Percentiles rank a stretch among this genome's conserved stretches.
phyloP scores from a whole-genome alignment of 148 eudicot species.

The Agrostemma githago region DNA sequence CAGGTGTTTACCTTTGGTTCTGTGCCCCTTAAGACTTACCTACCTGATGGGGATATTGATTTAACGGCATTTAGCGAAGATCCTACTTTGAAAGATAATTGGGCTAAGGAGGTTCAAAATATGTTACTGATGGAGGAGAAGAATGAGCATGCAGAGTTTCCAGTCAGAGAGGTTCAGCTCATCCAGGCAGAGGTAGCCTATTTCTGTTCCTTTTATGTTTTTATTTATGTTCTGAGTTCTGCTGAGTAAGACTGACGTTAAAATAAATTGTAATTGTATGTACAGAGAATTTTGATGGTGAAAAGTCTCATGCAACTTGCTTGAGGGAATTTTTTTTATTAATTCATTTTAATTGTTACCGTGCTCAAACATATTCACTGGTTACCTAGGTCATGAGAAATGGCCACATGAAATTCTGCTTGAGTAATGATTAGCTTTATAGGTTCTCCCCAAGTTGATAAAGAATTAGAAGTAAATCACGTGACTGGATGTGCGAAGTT shows the following conservation, averaged over 20 bases:
- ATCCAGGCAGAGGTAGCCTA: constrained; percentile 82
- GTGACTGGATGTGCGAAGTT: background rate
- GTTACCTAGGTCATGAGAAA: background rate
- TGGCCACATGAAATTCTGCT: background rate
- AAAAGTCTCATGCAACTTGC: background rate
- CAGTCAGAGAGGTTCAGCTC: constrained; percentile 82
- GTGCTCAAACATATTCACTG: background rate
- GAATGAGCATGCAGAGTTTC: constrained; percentile 72
- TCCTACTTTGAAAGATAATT: constrained; percentile 49
- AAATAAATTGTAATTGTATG: background rate
- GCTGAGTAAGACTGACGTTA: too few relatives aligned
- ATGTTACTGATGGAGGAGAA: constrained; percentile 64
- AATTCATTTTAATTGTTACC: background rate
- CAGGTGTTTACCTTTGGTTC: constrained; percentile 91
- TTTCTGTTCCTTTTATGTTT: constrained; percentile 7
- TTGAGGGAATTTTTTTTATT: background rate
- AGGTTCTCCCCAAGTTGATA: background rate
- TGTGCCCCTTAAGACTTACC: constrained; percentile 85
- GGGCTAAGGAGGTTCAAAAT: constrained; percentile 72
- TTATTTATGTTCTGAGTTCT: background rate
- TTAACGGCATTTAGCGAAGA: constrained; percentile 60
- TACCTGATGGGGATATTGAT: constrained; percentile 96
- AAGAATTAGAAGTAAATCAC: background rate
- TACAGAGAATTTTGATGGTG: background rate
- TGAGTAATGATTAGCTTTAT: background rate